A percentile compares a stretch with the other conserved stretches of the same genome.
Evolutionary conservation across 1,139 yeast species (phyloP).

Genomic region (Taphrina betulina): DNA sequence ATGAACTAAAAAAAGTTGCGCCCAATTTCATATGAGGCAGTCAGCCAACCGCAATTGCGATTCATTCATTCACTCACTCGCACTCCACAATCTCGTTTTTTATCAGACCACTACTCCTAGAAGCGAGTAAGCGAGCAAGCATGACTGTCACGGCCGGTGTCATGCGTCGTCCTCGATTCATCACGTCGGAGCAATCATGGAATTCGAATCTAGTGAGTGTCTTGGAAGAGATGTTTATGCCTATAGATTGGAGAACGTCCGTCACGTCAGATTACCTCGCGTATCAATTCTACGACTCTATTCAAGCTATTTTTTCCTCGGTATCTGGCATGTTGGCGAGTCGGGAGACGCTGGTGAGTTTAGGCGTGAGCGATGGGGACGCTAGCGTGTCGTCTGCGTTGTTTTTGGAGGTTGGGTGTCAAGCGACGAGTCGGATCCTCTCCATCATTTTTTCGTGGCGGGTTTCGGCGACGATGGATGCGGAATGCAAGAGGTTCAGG

Average conservation of each 20-base stretch:
- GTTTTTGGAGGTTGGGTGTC: conserved; percentile 46
- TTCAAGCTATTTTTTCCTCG: conserved; percentile 47
- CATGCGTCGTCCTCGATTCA: too few species aligned
- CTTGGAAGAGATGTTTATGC: conserved; percentile 45
- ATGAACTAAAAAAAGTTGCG: too few species aligned
- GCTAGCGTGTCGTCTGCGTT: conserved; percentile 47
- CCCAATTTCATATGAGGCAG: too few species aligned
- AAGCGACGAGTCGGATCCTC: conserved; percentile 47
- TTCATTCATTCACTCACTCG: too few species aligned
- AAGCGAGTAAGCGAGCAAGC: too few species aligned
- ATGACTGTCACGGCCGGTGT: too few species aligned
- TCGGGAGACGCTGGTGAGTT: conserved; percentile 43
- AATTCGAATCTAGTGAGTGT: too few species aligned
- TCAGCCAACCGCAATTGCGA: too few species aligned
- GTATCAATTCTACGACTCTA: conserved; percentile 46
- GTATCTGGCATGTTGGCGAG: conserved; percentile 46
- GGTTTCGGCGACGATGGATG: conserved; percentile 45
- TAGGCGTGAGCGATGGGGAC: conserved; percentile 47
- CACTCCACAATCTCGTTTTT: too few species aligned
- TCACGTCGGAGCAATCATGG: too few species aligned
- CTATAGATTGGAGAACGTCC: conserved; percentile 47
- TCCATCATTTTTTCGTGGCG: conserved; percentile 47
- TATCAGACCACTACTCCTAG: too few species aligned
- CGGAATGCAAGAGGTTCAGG: conserved; percentile 47
- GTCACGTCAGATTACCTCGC: conserved; percentile 45